Percentiles rank a stretch among this genome's conserved stretches.
phyloP scores from a whole-genome alignment of 2,329 filamentous ascomycete genomes.

The Pseudocercospora vitis region DNA sequence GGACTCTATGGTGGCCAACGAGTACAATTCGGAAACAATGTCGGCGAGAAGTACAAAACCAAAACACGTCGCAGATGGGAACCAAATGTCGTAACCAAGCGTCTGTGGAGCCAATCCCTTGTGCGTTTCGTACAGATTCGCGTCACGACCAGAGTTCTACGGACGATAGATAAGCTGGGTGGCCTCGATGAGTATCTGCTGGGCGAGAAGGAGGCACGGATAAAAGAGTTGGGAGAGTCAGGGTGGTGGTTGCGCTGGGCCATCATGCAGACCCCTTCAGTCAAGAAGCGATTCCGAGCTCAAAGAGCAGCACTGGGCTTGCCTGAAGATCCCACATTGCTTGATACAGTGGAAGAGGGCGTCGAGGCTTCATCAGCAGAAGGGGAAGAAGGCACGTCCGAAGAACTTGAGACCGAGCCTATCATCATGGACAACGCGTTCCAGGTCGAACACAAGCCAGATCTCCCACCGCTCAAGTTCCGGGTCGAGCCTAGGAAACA shows the following conservation, averaged over 20 bases:
- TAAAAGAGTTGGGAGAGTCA: constrained; percentile 83
- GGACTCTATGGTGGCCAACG: constrained; percentile 57
- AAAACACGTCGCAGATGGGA: constrained; percentile 74
- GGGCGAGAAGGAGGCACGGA: constrained; percentile 71
- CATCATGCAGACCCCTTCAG: constrained; percentile 73
- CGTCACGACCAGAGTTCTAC: constrained; percentile 65
- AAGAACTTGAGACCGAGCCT: constrained; percentile 24
- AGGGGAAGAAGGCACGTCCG: constrained; percentile 16
- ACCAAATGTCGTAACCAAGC: constrained; percentile 69
- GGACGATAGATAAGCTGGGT: constrained; percentile 74
- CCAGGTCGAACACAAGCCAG: constrained; percentile 28
- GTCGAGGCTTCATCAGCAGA: constrained; percentile 11
- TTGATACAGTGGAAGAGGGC: constrained; percentile 26
- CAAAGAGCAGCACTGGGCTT: constrained; percentile 68
- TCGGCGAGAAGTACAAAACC: constrained; percentile 65
- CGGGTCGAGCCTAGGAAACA: constrained; percentile 34
- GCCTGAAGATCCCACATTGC: constrained; percentile 37
- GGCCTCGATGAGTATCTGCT: constrained; percentile 90
- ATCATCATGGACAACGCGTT: constrained; percentile 33
- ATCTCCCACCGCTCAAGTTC: constrained; percentile 34
- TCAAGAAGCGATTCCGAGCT: constrained; percentile 65
- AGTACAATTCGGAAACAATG: constrained; percentile 78
- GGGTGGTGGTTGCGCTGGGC: constrained; percentile 91
- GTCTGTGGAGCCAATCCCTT: constrained; percentile 65
- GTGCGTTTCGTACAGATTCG: constrained; percentile 64